Base-by-base conservation (phyloP, 345 rosid species). In the Punica granatum region DNA sequence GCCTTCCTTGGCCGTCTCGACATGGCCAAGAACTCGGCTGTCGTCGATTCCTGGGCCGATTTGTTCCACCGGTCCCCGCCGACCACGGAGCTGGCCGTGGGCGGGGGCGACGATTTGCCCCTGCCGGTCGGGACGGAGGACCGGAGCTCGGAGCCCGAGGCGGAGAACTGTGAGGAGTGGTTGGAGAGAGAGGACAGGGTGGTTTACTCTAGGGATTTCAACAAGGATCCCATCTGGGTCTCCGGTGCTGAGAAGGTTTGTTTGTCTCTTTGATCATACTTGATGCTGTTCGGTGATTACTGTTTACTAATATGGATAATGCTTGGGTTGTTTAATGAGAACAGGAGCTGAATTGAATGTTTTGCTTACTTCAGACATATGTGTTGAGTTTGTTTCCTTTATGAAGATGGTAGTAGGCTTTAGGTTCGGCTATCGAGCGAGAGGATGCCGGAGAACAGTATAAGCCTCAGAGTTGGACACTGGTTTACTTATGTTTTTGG, bases 1-100 rank as follows among this genome's bases (percentile, higher is more conserved):
- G 83, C 79, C 67, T 88, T 93, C 68, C 80, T 93, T 82, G 88
- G 95, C 83, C 87, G 88, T 36, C 88, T 93, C 41, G 94, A 90
- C 48, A 78, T 87, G 79, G 80, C 78, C 23, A 86, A 86, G 67
- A 86, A 84, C 67, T 85, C 79, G 13, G 86, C 81, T 70, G 43
- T 84, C 49, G 78, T 88, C 53, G 90, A 91, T 78, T 84, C 94
- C 12, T 83, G 85, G 88, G 85, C 92, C 41, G 96, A 81, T 54
- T 75, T 87, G 68, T 78, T 89, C 73, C 42, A 76, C 12, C 79
- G 63, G 34, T 73, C 85, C n/a, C 26, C 71, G 32, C 51, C 73
- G 21, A 26, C 31, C 41, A n/a, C 33, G 32, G 71, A 67, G 9
- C 72, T 51, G 66, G 73, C 48, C 26, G 49, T 35, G 26, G 69